phyloP scores from a whole-genome alignment of 306 rosid genomes.

The Astragalus glycyphyllos region DNA sequence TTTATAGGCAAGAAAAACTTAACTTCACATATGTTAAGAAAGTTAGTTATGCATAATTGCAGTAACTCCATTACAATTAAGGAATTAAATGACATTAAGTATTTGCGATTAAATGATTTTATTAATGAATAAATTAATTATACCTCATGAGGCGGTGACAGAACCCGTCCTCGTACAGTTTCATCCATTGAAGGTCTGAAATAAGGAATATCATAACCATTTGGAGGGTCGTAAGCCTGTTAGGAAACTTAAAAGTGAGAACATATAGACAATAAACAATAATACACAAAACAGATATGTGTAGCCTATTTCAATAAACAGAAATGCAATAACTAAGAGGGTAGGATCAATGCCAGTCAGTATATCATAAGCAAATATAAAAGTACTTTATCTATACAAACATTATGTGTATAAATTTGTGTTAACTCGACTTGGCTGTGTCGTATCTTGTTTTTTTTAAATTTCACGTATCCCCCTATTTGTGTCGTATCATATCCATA shows the following conservation, averaged over 20 bases:
- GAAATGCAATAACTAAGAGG: background rate
- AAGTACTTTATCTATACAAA: too few relatives aligned
- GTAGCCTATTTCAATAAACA: background rate
- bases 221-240: slow-evolving; percentile 92
- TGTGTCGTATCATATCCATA: too few relatives aligned
- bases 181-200: slow-evolving; percentile 85
- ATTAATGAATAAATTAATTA: slow-evolving; percentile 4
- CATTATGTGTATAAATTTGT: too few relatives aligned
- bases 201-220: slow-evolving; percentile 83
- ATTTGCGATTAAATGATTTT: slow-evolving; percentile 16
- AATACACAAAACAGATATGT: slow-evolving; percentile 15
- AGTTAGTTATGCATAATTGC: background rate
- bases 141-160: slow-evolving; percentile 84
- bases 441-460: too few relatives aligned
- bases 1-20: too few relatives aligned
- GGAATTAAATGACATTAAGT: slow-evolving; percentile 26
- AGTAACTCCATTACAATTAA: slow-evolving; percentile 2
- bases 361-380: too few relatives aligned
- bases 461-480: too few relatives aligned
- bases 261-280: background rate
- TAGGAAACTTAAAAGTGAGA: slow-evolving; percentile 47
- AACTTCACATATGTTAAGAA: too few relatives aligned
- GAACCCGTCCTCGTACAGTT: slow-evolving; percentile 65
- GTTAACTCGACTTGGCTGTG: too few relatives aligned
- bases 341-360: background rate